These are phyloP conservation scores for Inonotus obliquus DNA, from an alignment of 1,284 basidiomycete genomes.

Conservation along the genomic window DNA sequence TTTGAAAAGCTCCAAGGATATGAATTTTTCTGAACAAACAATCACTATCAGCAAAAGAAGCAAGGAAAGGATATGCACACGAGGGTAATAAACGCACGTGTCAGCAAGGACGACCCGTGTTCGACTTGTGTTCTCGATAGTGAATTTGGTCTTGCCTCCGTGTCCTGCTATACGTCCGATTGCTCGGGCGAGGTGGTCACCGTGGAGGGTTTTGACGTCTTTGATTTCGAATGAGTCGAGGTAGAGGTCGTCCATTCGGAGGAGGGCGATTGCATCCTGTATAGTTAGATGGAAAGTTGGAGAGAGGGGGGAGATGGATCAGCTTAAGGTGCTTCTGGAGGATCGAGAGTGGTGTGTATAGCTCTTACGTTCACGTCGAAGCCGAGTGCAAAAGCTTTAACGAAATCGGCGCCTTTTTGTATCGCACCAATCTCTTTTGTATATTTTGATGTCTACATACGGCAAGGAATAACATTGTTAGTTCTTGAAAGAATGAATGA, in stretches of 20 bases:
- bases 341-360: background rate
- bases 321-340: constrained; percentile 11
- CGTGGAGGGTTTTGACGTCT: constrained; percentile 96
- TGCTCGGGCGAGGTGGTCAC: constrained; percentile 93
- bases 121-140: constrained; percentile 94
- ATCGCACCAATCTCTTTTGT: constrained; percentile 89
- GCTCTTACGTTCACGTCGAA: constrained; percentile 84
- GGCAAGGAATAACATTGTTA: background rate
- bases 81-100: constrained; percentile 58
- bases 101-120: constrained; percentile 97
- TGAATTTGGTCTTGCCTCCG: constrained; percentile 97
- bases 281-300: constrained; percentile 11
- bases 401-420: constrained; percentile 98
- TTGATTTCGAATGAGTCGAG: constrained; percentile 99
- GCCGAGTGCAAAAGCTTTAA: constrained; percentile 91
- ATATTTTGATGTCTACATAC: constrained; percentile 81
- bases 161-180: constrained; percentile 98
- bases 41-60: background rate
- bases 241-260: constrained; percentile 95
- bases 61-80: background rate
- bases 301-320: background rate
- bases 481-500: constrained; percentile 4
- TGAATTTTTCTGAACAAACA: constrained; percentile 72
- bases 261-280: constrained; percentile 92
- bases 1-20: constrained; percentile 91